phyloP scores from a whole-genome alignment of 441 rosid genomes.

The Eugenia klotzschiana region DNA sequence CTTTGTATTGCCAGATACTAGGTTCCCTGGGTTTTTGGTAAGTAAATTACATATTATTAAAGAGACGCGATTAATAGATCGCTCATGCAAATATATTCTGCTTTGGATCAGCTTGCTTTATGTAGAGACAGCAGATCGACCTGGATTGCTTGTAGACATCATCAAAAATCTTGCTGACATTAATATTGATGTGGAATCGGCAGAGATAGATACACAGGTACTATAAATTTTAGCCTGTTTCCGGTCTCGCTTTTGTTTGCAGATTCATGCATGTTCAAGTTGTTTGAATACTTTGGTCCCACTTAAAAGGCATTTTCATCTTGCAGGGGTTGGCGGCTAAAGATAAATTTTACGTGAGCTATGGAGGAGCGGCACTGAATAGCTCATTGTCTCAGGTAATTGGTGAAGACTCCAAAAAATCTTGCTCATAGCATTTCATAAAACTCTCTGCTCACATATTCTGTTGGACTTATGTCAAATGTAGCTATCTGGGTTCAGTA shows the following conservation, averaged over 20 bases:
- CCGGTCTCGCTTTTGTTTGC: background rate
- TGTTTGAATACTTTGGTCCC: background rate
- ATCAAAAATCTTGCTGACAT: slow-evolving; percentile 48
- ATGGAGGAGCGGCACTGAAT: slow-evolving; percentile 58
- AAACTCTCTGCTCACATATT: background rate
- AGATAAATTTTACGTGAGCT: slow-evolving; percentile 67
- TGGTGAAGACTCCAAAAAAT: background rate
- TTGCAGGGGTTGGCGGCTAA: slow-evolving; percentile 56
- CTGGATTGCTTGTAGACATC: slow-evolving; percentile 56
- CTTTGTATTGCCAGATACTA: background rate
- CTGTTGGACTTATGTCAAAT: background rate
- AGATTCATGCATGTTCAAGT: background rate
- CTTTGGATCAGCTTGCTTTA: slow-evolving; percentile 34
- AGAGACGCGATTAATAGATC: background rate
- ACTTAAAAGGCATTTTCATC: background rate
- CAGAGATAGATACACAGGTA: slow-evolving; percentile 67
- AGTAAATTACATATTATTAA: background rate
- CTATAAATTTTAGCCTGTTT: background rate
- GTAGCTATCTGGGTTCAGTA: background rate
- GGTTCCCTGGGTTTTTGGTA: background rate
- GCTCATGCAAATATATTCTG: background rate
- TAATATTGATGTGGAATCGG: slow-evolving; percentile 56
- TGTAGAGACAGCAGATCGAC: slow-evolving; percentile 63
- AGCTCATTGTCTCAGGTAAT: slow-evolving; percentile 68
- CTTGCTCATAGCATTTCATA: background rate